A percentile compares a stretch with the other conserved stretches of the same genome.
Evolutionary conservation across 2,329 filamentous ascomycete species (phyloP).

Genomic region (Gnomoniopsis smithogilvyi): DNA sequence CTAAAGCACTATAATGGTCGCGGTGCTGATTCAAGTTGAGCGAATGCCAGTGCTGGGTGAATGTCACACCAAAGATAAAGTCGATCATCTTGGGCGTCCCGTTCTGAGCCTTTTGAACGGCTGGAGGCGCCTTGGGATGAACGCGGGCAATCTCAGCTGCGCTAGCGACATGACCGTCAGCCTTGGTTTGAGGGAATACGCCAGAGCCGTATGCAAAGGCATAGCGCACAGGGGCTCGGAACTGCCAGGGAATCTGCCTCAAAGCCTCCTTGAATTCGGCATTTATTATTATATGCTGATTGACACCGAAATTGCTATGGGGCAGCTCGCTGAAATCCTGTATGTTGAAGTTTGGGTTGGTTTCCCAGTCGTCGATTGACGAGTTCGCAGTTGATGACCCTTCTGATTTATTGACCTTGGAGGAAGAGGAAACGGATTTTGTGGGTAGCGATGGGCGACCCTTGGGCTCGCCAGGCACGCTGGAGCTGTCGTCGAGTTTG

Average conservation of each 20-base stretch:
- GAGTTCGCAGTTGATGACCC: constrained; percentile 24
- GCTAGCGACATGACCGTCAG: constrained; percentile 49
- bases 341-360: constrained; percentile 68
- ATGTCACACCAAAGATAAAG: constrained; percentile 93
- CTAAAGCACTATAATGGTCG: constrained; percentile 86
- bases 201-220: constrained; percentile 97
- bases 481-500: not conserved
- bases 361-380: constrained; percentile 61
- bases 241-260: constrained; percentile 84
- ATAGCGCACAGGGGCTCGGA: constrained; percentile 89
- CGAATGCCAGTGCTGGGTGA: constrained; percentile 95
- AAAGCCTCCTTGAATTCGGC: constrained; percentile 91
- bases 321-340: constrained; percentile 74
- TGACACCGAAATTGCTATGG: constrained; percentile 80
- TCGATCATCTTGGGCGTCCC: constrained; percentile 95
- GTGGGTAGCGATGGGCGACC: not conserved
- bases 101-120: constrained; percentile 80
- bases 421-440: not conserved
- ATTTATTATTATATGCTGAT: constrained; percentile 95
- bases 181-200: constrained; percentile 76
- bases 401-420: constrained; percentile 24
- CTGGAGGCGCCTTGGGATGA: constrained; percentile 78
- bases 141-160: constrained; percentile 59
- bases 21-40: constrained; percentile 86
- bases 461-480: not conserved